phyloP scores from a whole-genome alignment of 345 rosid genomes.

The Melaleuca quinquenervia region DNA sequence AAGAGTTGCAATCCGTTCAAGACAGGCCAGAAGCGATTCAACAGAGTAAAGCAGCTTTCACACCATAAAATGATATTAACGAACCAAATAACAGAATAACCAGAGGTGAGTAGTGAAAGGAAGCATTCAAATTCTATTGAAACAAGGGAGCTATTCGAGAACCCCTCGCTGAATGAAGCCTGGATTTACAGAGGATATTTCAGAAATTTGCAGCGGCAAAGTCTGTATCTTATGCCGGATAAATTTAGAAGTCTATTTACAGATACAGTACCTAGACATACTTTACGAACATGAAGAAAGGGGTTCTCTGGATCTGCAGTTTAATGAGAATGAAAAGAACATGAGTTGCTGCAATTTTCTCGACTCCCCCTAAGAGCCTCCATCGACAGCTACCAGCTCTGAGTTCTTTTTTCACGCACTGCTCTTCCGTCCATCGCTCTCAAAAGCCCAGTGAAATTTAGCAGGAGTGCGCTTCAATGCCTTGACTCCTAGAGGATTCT shows the following conservation, averaged over 20 bases:
- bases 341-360: neutral
- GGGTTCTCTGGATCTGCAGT: neutral
- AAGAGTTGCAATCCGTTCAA: neutral
- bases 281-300: neutral
- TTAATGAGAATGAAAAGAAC: neutral
- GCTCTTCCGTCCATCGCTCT: conserved; percentile 20
- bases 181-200: neutral
- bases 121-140: neutral
- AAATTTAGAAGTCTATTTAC: neutral
- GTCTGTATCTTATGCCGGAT: neutral
- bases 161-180: neutral
- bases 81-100: neutral
- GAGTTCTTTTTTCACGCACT: conserved; percentile 18
- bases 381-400: neutral
- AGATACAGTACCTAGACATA: neutral
- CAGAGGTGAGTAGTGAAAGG: neutral
- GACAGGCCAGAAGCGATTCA: neutral
- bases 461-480: conserved; percentile 75
- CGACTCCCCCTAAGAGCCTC: neutral
- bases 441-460: conserved; percentile 50
- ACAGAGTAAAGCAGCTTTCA: neutral
- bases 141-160: neutral
- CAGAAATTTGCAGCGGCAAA: neutral
- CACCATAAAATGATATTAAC: neutral
- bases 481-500: conserved; percentile 63